Percentiles rank a stretch among this genome's conserved stretches.
These are phyloP conservation scores for Tylopilus vinaceipallidus DNA, from an alignment of 768 basidiomycete genomes.

Conservation along the genomic window DNA sequence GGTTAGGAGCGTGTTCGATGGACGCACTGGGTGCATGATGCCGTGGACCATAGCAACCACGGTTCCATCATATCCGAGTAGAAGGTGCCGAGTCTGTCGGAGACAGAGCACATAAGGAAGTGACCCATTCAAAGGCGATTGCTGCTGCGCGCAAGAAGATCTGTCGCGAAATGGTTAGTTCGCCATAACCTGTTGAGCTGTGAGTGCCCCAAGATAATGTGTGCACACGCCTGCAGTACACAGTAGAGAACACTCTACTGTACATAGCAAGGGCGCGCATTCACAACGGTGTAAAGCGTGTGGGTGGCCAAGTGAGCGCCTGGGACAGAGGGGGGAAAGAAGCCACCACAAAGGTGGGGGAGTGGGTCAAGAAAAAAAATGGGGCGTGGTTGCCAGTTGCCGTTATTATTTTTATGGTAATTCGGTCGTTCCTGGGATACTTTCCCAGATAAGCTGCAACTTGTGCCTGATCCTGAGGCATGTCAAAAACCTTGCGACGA, in stretches of 20 bases:
- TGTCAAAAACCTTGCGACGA: too few relatives aligned
- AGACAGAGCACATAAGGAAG: not conserved
- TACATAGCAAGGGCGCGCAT: conserved; percentile 27
- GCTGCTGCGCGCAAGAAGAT: not conserved
- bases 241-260: conserved; percentile 23
- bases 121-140: too few relatives aligned
- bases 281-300: conserved; percentile 17
- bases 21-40: too few relatives aligned
- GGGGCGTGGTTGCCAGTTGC: too few relatives aligned
- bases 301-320: not conserved
- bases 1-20: not conserved
- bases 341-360: too few relatives aligned
- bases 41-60: not conserved
- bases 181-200: not conserved
- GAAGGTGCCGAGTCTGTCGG: not conserved
- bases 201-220: conserved; percentile 4
- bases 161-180: too few relatives aligned
- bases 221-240: conserved; percentile 28
- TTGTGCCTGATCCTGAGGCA: too few relatives aligned
- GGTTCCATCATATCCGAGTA: not conserved
- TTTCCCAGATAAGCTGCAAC: too few relatives aligned
- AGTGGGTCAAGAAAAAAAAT: too few relatives aligned
- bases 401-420: too few relatives aligned
- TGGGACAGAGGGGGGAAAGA: not conserved
- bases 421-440: too few relatives aligned